Evolutionary conservation across 2,329 filamentous ascomycete species (phyloP), one percentile per base, ranked within the genome.

Genomic region (Anthostomella pinea): DNA sequence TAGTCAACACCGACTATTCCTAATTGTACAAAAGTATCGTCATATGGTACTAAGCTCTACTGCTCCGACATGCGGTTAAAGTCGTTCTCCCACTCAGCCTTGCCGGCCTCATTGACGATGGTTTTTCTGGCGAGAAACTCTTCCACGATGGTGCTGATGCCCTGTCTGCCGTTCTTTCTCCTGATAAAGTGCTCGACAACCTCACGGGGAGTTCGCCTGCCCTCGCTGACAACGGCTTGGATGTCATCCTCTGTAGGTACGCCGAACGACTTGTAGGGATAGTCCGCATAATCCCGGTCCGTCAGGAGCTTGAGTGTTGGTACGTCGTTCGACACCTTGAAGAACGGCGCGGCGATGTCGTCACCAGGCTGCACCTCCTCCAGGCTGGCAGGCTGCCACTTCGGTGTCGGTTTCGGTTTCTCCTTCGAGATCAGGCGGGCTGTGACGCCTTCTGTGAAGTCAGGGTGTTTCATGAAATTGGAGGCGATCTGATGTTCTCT

Each of bases 391-490:
- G 89, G 90, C 46, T 83, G 64, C 93, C 93, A 98, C 43, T 73
- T 68, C 1, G 90, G 86, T 15, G 71, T 70, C 47, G 69, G 40
- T 25, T 41, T 51, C 11, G 57, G 66, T 51, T 57, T 57, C 13
- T 58, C 54, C 66, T 88, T 88, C 56, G 79, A 74, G 52, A 93
- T 76, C 25, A 98, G 74, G 31, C 84, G 76, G 16, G 88, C 83
- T 33, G 79, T 79, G n/a, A 98, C 91, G 35, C 93, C 93, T 66
- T 95, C 87, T 27, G 81, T 81, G 57, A 98, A 98, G 64, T 98
- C 93, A 4, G 79, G 85, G 60, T 93, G 84, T 38, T 75, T 73
- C 91, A 98, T 97, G 70, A 98, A 97, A 46, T 81, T 78, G 40
- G 75, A 70, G 2, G 91, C 89, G 41, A 98, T 88, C 57, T 84